Evolutionary conservation across 2,329 filamentous ascomycete species (phyloP).

Genomic region (Orbilia javanica): DNA sequence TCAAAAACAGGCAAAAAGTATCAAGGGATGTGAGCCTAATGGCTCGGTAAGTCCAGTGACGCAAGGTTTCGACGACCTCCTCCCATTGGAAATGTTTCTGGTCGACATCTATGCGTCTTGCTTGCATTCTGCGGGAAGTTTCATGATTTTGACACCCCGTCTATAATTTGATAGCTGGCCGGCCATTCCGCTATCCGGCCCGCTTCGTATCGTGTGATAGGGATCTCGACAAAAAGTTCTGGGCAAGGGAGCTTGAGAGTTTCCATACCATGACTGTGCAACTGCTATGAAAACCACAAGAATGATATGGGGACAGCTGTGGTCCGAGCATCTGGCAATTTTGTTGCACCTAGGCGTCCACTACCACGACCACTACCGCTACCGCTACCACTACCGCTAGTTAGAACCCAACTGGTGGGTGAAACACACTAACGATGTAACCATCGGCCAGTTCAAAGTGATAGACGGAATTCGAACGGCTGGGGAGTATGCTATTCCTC

Average conservation of each 20-base stretch:
- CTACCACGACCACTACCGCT: too few relatives aligned
- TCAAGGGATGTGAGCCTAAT: constrained; percentile 47
- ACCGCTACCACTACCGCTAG: constrained; percentile 49
- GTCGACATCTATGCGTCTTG: constrained; percentile 25
- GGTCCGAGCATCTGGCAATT: constrained; percentile 43
- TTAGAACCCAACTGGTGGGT: constrained; percentile 41
- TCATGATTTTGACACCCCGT: constrained; percentile 36
- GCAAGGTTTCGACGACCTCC: constrained; percentile 29
- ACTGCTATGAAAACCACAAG: constrained; percentile 17
- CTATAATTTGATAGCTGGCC: constrained; percentile 32
- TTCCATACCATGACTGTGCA: constrained; percentile 27
- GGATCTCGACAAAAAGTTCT: constrained; percentile 25
- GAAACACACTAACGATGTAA: constrained; percentile 59
- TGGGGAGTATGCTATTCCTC: constrained; percentile 44
- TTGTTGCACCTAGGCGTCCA: constrained; percentile 52
- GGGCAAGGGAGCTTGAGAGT: constrained; percentile 14
- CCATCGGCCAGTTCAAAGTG: constrained; percentile 44
- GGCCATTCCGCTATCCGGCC: constrained; percentile 41
- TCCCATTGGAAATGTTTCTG: constrained; percentile 39
- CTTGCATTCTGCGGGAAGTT: constrained; percentile 32
- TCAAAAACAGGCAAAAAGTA: constrained; percentile 46
- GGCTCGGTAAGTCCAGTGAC: constrained; percentile 54
- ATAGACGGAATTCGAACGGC: constrained; percentile 42
- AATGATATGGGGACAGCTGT: constrained; percentile 29
- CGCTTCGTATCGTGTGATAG: constrained; percentile 46